Percentiles rank a stretch among this genome's conserved stretches.
Conservation (phyloP, 495 filamentous ascomycete genomes). For the Parathielavia hyrcaniae region DNA sequence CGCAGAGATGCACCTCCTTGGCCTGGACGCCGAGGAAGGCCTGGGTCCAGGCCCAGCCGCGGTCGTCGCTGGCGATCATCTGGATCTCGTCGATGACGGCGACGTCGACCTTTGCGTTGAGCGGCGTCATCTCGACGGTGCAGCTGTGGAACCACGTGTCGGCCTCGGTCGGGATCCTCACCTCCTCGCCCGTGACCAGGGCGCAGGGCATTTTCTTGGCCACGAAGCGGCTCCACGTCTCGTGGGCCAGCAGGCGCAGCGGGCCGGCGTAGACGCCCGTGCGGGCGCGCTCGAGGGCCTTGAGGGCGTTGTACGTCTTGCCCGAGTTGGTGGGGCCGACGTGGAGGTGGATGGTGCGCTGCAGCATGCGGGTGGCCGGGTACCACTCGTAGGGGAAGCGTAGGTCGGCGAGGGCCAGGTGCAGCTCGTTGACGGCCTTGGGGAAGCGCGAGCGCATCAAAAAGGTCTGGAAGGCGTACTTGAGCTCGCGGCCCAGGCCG, state of each 20-base stretch:
- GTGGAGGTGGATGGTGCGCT: constrained; percentile 83
- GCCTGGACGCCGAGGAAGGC: constrained; percentile 81
- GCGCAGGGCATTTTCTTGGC: constrained; percentile 67
- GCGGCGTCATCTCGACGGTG: constrained; percentile 91
- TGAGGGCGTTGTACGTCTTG: constrained; percentile 92
- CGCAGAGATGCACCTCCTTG: constrained; percentile 87
- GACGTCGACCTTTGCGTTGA: constrained; percentile 68
- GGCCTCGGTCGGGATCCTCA: constrained; percentile 49
- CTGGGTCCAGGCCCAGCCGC: constrained; percentile 97
- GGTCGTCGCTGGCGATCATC: constrained; percentile 68
- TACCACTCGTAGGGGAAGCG: constrained; percentile 89
- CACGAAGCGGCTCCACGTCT: constrained; percentile 78
- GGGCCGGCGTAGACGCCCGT: constrained; percentile 88
- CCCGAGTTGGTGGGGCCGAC: constrained; percentile 98
- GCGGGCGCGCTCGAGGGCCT: constrained; percentile 69
- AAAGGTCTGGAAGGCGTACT: constrained; percentile 55
- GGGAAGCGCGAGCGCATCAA: constrained; percentile 34
- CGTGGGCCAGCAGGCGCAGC: constrained; percentile 83
- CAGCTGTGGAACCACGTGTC: constrained; percentile 62
- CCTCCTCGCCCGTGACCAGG: constrained; percentile 88
- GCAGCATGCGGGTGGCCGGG: constrained; percentile 66
- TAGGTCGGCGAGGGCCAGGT: constrained; percentile 66
- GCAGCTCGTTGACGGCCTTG: constrained; percentile 40
- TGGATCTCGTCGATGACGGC: constrained; percentile 88
- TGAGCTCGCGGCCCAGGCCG: constrained; percentile 52